These are phyloP conservation scores for Pisolithus marmoratus DNA, from an alignment of 768 basidiomycete species.

Conservation along the genomic window DNA sequence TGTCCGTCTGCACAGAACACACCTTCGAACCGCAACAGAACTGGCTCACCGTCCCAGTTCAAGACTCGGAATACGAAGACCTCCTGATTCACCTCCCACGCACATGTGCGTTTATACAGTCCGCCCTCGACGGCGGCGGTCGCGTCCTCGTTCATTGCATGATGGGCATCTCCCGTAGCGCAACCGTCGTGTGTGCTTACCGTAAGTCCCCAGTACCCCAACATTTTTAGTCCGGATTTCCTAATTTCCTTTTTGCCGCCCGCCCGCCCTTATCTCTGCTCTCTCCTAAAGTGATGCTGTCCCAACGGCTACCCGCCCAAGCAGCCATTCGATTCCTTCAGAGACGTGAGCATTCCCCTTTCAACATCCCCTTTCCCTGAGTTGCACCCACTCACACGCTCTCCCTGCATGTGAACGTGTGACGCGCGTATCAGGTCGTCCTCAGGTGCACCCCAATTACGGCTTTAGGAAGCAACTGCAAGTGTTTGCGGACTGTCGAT, in stretches of 20 bases:
- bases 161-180: constrained; percentile 68
- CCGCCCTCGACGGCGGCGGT: constrained; percentile 47
- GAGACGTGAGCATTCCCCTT: constrained; percentile 33
- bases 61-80: constrained; percentile 47
- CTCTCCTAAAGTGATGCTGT: constrained; percentile 44
- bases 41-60: constrained; percentile 29
- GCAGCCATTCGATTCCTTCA: constrained; percentile 47
- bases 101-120: constrained; percentile 57
- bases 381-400: constrained; percentile 4
- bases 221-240: not conserved
- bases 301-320: constrained; percentile 33
- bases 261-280: not conserved
- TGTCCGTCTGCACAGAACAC: constrained; percentile 56
- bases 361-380: not conserved
- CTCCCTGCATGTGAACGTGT: not conserved
- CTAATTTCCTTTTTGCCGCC: constrained; percentile 2
- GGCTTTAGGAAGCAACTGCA: constrained; percentile 57
- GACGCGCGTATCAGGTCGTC: constrained; percentile 27
- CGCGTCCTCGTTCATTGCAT: constrained; percentile 67
- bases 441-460: constrained; percentile 36
- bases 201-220: constrained; percentile 30
- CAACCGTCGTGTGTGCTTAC: constrained; percentile 54
- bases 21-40: constrained; percentile 36
- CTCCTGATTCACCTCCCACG: constrained; percentile 60
- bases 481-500: constrained; percentile 46